A percentile compares a stretch with the other conserved stretches of the same genome.
Evolutionary conservation across 257 asterid genomes (phyloP).

Genomic region (Perilla frutescens): DNA sequence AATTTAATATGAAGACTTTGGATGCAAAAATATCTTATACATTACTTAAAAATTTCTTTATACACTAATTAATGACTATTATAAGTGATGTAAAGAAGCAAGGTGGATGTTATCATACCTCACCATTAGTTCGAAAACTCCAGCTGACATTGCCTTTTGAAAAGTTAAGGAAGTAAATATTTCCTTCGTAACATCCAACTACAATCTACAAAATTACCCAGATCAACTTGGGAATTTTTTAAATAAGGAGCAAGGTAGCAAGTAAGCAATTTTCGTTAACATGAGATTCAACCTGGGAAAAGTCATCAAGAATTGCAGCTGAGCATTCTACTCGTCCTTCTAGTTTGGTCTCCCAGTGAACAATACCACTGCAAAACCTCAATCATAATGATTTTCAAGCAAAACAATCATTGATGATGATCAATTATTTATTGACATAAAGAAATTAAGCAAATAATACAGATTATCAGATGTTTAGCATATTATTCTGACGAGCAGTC

Average conservation of each 20-base stretch:
- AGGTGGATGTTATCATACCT: conserved; percentile 53
- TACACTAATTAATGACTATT: neutral
- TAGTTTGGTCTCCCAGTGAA: conserved; percentile 76
- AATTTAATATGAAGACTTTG: neutral
- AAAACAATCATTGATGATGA: conserved; percentile 29
- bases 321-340: conserved; percentile 90
- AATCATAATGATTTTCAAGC: conserved; percentile 20
- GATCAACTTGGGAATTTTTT: conserved; percentile 18
- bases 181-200: conserved; percentile 88
- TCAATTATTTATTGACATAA: conserved; percentile 4
- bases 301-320: conserved; percentile 77
- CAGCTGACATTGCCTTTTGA: conserved; percentile 74
- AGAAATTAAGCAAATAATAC: neutral
- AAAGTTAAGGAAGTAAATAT: conserved; percentile 72
- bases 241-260: conserved; percentile 2
- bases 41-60: neutral
- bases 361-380: conserved; percentile 61
- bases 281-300: conserved; percentile 67
- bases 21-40: neutral
- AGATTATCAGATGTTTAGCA: neutral
- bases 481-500: conserved; percentile 11
- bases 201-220: conserved; percentile 61
- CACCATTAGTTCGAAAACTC: conserved; percentile 81
- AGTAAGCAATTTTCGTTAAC: conserved; percentile 25
- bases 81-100: neutral